A percentile compares a stretch with the other conserved stretches of the same genome.
phyloP scores from a whole-genome alignment of 78 protist genomes.

The Dictyostelium intermedium region DNA sequence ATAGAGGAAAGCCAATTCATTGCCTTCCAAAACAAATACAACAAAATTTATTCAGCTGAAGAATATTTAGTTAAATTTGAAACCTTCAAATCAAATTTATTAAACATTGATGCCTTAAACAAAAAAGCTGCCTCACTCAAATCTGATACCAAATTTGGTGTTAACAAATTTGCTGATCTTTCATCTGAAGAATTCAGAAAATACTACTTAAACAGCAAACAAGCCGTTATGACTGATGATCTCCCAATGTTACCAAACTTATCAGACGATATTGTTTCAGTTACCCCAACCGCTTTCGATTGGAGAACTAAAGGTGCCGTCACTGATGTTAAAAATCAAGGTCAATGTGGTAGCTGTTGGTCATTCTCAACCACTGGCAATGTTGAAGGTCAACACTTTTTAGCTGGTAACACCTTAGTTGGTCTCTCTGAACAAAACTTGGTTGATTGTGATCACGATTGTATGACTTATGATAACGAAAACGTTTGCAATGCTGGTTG shows the following conservation, averaged over 20 bases:
- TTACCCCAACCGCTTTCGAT: conserved; percentile 63
- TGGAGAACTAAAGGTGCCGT: conserved; percentile 74
- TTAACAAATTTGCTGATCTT: conserved; percentile 73
- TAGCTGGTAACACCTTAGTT: not conserved
- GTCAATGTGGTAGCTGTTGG: conserved; percentile 59
- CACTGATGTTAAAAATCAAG: conserved; percentile 15
- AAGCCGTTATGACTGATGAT: not conserved
- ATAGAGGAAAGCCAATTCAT: conserved; percentile 29
- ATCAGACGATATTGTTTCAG: not conserved
- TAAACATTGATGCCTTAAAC: conserved; percentile 14
- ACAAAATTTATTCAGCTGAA: conserved; percentile 31
- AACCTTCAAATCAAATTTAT: conserved; percentile 54
- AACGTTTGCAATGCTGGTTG: conserved; percentile 83
- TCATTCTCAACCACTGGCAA: conserved; percentile 30
- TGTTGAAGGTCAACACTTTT: not conserved
- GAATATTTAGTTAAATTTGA: conserved; percentile 35
- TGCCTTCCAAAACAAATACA: conserved; percentile 42
- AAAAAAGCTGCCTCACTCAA: not conserved
- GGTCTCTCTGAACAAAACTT: conserved; percentile 35
- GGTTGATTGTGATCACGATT: conserved; percentile 13
- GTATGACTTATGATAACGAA: conserved; percentile 43
- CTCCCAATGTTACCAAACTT: conserved; percentile 14
- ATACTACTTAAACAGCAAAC: conserved; percentile 19
- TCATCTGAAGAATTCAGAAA: conserved; percentile 37
- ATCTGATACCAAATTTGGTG: conserved; percentile 45